Percentiles rank a stretch among this genome's conserved stretches.
phyloP scores from a whole-genome alignment of 108 stramenopile genomes.

The Schizochytrium sp. region DNA sequence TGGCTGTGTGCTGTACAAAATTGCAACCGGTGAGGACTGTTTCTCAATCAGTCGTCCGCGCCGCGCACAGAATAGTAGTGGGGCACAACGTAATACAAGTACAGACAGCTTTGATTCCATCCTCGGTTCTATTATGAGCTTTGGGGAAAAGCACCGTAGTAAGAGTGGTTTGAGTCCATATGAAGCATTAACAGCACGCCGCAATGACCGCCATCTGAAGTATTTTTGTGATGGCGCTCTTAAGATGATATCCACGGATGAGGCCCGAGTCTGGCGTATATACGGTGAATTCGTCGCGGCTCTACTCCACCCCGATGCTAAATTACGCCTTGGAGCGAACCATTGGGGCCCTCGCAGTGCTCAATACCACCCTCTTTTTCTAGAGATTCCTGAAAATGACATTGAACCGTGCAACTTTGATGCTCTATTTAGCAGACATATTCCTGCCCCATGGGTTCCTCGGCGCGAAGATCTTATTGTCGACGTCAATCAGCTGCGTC shows the following conservation, averaged over 20 bases:
- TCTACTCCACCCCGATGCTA: slow-evolving; percentile 16
- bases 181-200: not conserved
- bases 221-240: not conserved
- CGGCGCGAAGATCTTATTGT: not conserved
- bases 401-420: slow-evolving; percentile 22
- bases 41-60: not conserved
- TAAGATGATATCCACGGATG: not conserved
- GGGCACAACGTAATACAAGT: not conserved
- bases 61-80: not conserved
- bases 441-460: not conserved
- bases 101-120: not conserved
- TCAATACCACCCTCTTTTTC: not conserved
- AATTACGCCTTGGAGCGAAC: slow-evolving; percentile 4
- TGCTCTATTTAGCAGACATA: not conserved
- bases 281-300: not conserved
- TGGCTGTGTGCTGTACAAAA: slow-evolving; percentile 52
- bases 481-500: not conserved
- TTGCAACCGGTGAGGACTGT: slow-evolving; percentile 5
- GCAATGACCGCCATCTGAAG: slow-evolving; percentile 12
- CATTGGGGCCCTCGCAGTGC: slow-evolving; percentile 53
- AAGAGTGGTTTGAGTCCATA: not conserved
- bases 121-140: not conserved
- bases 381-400: not conserved
- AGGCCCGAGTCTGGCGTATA: not conserved
- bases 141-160: not conserved